Conservation (phyloP, 805 yeast species). For the Wickerhamomyces canadensis region DNA sequence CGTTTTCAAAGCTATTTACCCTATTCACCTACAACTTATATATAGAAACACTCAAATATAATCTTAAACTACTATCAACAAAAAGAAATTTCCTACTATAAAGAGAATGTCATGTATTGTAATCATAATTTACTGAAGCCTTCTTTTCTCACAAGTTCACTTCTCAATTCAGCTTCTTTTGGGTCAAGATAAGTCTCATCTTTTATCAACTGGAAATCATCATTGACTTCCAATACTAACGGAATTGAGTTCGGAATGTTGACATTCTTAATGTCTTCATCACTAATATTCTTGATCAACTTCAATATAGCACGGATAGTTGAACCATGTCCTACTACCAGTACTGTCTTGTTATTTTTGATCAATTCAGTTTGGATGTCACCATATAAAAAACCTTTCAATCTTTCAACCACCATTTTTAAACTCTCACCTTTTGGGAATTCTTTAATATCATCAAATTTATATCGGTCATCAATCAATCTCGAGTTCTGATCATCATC, state of each 20-base stretch:
- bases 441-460: conserved; percentile 23
- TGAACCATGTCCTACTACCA: conserved; percentile 78
- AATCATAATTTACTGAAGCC: no score
- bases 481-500: conserved; percentile 31
- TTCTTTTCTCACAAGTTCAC: conserved; percentile 74
- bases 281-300: conserved; percentile 58
- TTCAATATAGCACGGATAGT: conserved; percentile 73
- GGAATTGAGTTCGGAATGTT: conserved; percentile 87
- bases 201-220: conserved; percentile 40
- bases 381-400: conserved; percentile 52
- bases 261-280: conserved; percentile 62
- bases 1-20: not conserved
- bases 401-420: conserved; percentile 62
- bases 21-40: no score
- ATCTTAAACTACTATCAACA: not conserved
- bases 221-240: conserved; percentile 58
- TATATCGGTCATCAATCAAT: conserved; percentile 29
- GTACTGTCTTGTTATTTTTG: conserved; percentile 44
- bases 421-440: conserved; percentile 73
- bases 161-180: conserved; percentile 71
- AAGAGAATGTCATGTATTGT: no score
- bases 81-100: conserved; percentile 14
- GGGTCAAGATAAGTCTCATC: conserved; percentile 73
- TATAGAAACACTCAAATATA: not conserved
- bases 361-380: conserved; percentile 43